Evolutionary conservation across 164 flowering plant genomes (phyloP), one percentile per base, ranked within the genome.

Genomic region (Sextonia rubra): DNA sequence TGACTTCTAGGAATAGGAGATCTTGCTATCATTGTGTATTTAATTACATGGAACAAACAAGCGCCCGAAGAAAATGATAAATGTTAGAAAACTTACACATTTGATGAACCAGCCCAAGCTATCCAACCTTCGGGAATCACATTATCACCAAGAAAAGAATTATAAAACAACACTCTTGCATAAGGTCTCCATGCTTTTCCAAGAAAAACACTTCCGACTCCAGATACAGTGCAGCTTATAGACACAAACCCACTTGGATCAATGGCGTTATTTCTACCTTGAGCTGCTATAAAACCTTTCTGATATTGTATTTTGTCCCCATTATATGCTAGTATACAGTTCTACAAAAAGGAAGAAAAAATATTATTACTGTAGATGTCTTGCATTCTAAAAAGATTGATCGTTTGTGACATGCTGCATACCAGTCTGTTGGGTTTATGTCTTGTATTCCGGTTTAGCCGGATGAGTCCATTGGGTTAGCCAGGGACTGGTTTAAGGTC

Each of bases 111-210:
- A 52, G n/a, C 0, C 88, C 88, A 82, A 9, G 80, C 37, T 64
- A 66, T 47, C 88, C 88, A 86, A 9, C 86, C 88, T 32, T 60
- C 17, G 0, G 88, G 84, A 2, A 27, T 48, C 6, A 86, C 77
- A 30, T 63, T 20, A 17, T 49, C 3, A 23, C 44, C 11, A 11
- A 85, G 12, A 1, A 0, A 3, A 7, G 84, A 23, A 0, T 49
- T 20, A 0, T 68, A 9, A 60, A 79, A 85, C 18, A 86, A 23
- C 0, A 85, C 85, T 60, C 84, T 82, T 0, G 90, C 77, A 29
- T 73, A 79, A 23, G 71, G 44, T 2, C 81, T 68, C 30, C 70
- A 85, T 0, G 88, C 85, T 81, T 88, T 76, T 23, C 88, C 90
- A 8, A 84, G 75, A 32, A 20, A 74, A 0, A 65, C 66, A 1